Conservation (phyloP, 2,329 filamentous ascomycete genomes). For the Colletotrichum aenigma region DNA sequence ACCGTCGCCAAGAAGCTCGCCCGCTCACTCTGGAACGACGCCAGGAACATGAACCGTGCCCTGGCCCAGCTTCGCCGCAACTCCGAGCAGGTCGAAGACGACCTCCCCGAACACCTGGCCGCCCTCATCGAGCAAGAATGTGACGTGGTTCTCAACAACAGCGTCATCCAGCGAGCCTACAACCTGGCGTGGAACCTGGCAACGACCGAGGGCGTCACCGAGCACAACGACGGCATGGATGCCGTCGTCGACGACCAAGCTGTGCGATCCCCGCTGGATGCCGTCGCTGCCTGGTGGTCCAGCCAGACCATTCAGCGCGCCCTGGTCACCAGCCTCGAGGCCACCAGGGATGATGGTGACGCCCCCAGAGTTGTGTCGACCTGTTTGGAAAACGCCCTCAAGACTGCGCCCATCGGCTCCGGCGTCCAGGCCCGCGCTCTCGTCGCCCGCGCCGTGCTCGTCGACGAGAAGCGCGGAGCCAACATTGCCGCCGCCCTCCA, state of each 20-base stretch:
- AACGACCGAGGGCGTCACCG: conserved; percentile 68
- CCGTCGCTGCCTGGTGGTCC: conserved; percentile 90
- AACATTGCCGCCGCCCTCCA: conserved; percentile 62
- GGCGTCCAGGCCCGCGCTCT: conserved; percentile 67
- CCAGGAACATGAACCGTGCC: conserved; percentile 66
- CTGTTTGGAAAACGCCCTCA: conserved; percentile 71
- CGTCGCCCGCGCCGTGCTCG: conserved; percentile 62
- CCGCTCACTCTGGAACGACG: conserved; percentile 80
- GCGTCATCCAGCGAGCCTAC: conserved; percentile 82
- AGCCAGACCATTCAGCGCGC: conserved; percentile 71
- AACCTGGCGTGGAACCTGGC: conserved; percentile 88
- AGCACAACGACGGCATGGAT: conserved; percentile 76
- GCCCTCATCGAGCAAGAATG: conserved; percentile 79
- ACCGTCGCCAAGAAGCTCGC: conserved; percentile 76
- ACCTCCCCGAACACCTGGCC: conserved; percentile 77
- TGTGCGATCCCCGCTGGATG: conserved; percentile 86
- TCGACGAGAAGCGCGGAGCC: conserved; percentile 56
- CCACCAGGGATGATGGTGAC: conserved; percentile 49
- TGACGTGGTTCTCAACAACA: conserved; percentile 79
- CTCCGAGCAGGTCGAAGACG: conserved; percentile 60
- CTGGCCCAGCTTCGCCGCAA: conserved; percentile 45
- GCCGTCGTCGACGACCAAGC: conserved; percentile 84
- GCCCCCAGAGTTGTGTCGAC: conserved; percentile 42
- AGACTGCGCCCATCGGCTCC: conserved; percentile 79
- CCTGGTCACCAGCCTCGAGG: conserved; percentile 66